Evolutionary conservation across 192 early-diverging fungal genomes (phyloP), one percentile per base, ranked within the genome.

Genomic region (Dimargaris cristalligena): DNA sequence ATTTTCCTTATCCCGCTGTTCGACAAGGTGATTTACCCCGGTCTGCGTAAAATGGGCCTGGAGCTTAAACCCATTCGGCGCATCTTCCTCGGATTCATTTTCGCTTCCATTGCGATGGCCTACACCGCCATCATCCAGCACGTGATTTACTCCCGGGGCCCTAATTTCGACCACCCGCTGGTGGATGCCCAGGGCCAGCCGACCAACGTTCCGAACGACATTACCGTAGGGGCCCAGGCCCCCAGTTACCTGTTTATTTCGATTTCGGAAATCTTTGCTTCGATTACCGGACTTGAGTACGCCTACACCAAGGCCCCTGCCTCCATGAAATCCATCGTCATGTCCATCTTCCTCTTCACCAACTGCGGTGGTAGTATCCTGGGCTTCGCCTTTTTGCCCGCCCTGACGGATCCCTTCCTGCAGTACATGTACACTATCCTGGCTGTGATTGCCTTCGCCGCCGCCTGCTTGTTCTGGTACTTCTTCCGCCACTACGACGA

Each of bases 251-350:
- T 77, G 4, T 63, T 82, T 9, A 66, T 82, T 28, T 78, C 78
- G 3, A 68, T 78, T 18, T 63, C 75, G 4, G 77, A 83, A 69
- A 75, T 80, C 51, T 75, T 83, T 59, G 78, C 79, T 13, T 79
- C 75, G 22, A 74, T 81, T 44, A 81, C 81, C 3, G 78, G 77
- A n/a, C 74, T 83, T 52, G 81, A 83, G 70, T 83, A 76, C 51
- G 77, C 81, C 10, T 83, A 75, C 66, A 78, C 71, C 50, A 69
- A 71, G 26, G 81, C 81, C 22, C 81, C 81, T 20, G 72, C 74
- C 57, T 67, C 63, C 16, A 80, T 80, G 79, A 80, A 81, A 62
- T 76, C 75, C 0, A 67, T 83, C 38, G 77, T 82, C 33, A 80
- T 80, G 70, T 78, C 80, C 10, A 52, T 80, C 25, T 75, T 74